A percentile compares a stretch with the other conserved stretches of the same genome.
These are phyloP conservation scores for Powellomyces hirtus DNA, from an alignment of 192 early-diverging fungal genomes.

Conservation along the genomic window DNA sequence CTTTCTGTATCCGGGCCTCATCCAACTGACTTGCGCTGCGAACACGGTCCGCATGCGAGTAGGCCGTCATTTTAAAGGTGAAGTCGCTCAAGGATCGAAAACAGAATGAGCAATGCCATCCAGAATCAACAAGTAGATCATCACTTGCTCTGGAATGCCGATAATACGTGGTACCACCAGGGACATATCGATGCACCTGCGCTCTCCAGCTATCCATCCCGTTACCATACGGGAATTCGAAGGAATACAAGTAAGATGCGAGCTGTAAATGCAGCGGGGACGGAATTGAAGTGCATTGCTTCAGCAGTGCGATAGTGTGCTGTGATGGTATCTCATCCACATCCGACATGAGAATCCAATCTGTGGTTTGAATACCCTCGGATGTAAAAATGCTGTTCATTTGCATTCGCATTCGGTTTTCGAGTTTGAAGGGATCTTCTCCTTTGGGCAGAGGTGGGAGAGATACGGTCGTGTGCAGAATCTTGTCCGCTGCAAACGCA, in stretches of 20 bases:
- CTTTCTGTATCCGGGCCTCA: slow-evolving; percentile 39
- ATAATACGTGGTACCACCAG: slow-evolving; percentile 29
- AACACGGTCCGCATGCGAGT: slow-evolving; percentile 60
- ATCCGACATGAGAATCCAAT: slow-evolving; percentile 54
- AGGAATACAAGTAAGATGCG: slow-evolving; percentile 59
- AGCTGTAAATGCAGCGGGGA: slow-evolving; percentile 49
- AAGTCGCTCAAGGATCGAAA: slow-evolving; percentile 55
- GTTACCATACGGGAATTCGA: slow-evolving; percentile 50
- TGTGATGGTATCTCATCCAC: slow-evolving; percentile 57
- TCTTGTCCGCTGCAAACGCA: slow-evolving; percentile 54
- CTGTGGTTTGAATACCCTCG: slow-evolving; percentile 30
- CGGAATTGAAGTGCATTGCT: slow-evolving; percentile 46
- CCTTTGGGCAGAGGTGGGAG: slow-evolving; percentile 21
- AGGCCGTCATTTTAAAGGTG: slow-evolving; percentile 62
- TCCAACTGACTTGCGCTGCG: slow-evolving; percentile 29
- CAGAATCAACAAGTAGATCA: slow-evolving; percentile 52
- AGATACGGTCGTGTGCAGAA: slow-evolving; percentile 38
- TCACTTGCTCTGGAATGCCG: slow-evolving; percentile 36
- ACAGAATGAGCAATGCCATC: slow-evolving; percentile 69
- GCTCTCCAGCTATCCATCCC: slow-evolving; percentile 45
- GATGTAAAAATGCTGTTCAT: slow-evolving; percentile 45
- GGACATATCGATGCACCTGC: slow-evolving; percentile 36
- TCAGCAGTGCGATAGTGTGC: slow-evolving; percentile 44
- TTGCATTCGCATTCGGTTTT: slow-evolving; percentile 37
- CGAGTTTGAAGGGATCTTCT: slow-evolving; percentile 49